phyloP scores from a whole-genome alignment of 2,329 filamentous ascomycete species.

The Parascedosporium putredinis region DNA sequence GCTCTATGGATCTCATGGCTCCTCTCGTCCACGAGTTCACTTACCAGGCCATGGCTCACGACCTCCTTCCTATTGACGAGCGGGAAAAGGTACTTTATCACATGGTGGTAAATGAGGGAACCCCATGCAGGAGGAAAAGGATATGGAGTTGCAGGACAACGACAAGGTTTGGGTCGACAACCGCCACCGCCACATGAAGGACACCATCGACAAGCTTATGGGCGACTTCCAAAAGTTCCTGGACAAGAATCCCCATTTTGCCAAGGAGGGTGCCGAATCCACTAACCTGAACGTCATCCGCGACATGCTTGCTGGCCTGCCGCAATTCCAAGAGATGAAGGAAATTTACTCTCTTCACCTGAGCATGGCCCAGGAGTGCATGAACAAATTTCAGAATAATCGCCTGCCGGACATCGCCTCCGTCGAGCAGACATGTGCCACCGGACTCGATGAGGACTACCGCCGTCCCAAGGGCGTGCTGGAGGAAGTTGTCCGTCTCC shows the following conservation, averaged over 20 bases:
- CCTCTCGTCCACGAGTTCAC: conserved; percentile 93
- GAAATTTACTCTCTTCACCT: conserved; percentile 90
- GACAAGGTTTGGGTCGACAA: conserved; percentile 95
- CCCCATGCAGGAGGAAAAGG: conserved; percentile 64
- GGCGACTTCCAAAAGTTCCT: conserved; percentile 88
- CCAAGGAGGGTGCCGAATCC: conserved; percentile 57
- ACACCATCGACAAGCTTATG: conserved; percentile 89
- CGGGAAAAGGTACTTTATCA: conserved; percentile 80
- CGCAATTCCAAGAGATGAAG: conserved; percentile 92
- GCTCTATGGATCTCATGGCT: conserved; percentile 83
- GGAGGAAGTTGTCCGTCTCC: conserved; percentile 72
- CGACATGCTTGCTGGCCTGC: conserved; percentile 91
- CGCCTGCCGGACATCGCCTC: conserved; percentile 82
- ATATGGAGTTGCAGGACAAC: conserved; percentile 82
- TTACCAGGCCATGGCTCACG: conserved; percentile 96
- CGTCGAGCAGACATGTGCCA: conserved; percentile 82
- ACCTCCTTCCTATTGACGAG: conserved; percentile 80
- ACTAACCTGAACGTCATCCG: conserved; percentile 84
- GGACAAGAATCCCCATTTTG: conserved; percentile 84
- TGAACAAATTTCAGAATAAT: conserved; percentile 79
- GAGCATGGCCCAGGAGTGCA: conserved; percentile 94
- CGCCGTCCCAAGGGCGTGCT: conserved; percentile 83
- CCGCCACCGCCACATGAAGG: conserved; percentile 93
- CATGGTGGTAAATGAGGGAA: conserved; percentile 67
- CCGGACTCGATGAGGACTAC: conserved; percentile 85